Evolutionary conservation across 768 basidiomycete species (phyloP).

Genomic region (Galerina sulciceps): DNA sequence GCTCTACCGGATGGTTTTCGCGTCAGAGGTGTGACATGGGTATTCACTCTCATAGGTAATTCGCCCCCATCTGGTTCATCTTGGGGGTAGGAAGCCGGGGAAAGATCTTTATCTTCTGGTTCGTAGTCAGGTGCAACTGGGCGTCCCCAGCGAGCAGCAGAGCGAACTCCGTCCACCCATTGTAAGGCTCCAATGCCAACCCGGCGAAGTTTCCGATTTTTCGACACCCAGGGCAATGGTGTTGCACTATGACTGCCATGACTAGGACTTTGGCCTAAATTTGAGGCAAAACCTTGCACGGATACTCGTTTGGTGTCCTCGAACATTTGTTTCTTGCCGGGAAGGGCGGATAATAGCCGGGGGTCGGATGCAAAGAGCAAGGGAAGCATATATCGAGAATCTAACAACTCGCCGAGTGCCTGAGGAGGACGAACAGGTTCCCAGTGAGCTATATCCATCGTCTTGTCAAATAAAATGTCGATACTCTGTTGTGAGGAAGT

Average conservation of each 20-base stretch:
- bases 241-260: slow-evolving; percentile 40
- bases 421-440: slow-evolving; percentile 79
- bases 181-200: slow-evolving; percentile 62
- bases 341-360: slow-evolving; percentile 72
- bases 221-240: slow-evolving; percentile 61
- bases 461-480: slow-evolving; percentile 80
- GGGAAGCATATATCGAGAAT: slow-evolving; percentile 93
- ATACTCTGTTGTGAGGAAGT: slow-evolving; percentile 57
- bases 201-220: slow-evolving; percentile 63
- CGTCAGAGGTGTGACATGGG: slow-evolving; percentile 65
- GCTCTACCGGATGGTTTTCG: slow-evolving; percentile 64
- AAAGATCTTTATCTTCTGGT: slow-evolving; percentile 46
- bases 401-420: slow-evolving; percentile 87
- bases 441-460: slow-evolving; percentile 70
- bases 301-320: slow-evolving; percentile 30
- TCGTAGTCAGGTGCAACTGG: slow-evolving; percentile 40
- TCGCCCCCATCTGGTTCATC: slow-evolving; percentile 40
- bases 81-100: slow-evolving; percentile 12
- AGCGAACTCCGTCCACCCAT: slow-evolving; percentile 71
- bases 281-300: slow-evolving; percentile 20
- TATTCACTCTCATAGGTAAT: slow-evolving; percentile 36
- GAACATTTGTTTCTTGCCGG: slow-evolving; percentile 46
- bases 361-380: slow-evolving; percentile 83
- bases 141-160: slow-evolving; percentile 64
- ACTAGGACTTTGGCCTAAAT: slow-evolving; percentile 32